Base-by-base conservation (phyloP, 306 rosid species). In the Gastrolobium villosum region DNA sequence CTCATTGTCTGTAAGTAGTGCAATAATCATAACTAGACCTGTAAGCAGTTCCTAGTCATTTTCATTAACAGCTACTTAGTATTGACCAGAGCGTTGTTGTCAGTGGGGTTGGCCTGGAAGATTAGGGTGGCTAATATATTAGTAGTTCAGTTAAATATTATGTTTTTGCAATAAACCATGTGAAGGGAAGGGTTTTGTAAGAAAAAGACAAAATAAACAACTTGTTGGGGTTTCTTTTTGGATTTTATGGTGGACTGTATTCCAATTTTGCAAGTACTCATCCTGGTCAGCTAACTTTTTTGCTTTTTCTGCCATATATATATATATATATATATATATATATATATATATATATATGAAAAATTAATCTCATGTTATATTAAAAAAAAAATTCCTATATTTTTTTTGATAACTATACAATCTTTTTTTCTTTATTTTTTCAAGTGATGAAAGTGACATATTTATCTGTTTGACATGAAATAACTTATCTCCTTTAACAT, bases 241-340 rank as follows among this genome's bases (percentile, higher is more conserved):
- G 63, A 46, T 54, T 59, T 65, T 26, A 39, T 39, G 56, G 40
- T 64, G 35, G 2, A 43, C 13, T 40, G 2, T 57, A n/a, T 32
- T 41, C 41, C 20, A 55, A 28, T 56, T 56, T 28, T 20, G 34
- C 43, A 57, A 13, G 3, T 35, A 53, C 68, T 46, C 44, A 13
- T 70, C 44, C 64, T 52, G 63, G 40, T 10, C 41, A 52, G 20
- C 9, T 57, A 45, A 39, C 37, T 37, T 32, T 3, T 49, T 15
- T 54, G 37, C 61, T 69, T 50, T 8, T 77, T 77, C 69, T 81
- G 82, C 78, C 71, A 81, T 20, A 20, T 20, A 20, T 20, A 20
- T 20, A 20, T 20, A 20, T 20, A 20, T 20, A 20, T 20, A 20
- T 20, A 20, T 20, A 20, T 20, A 20, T 20, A 20, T 20, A 20